These are phyloP conservation scores for Ascochyta lentis DNA, from an alignment of 2,329 filamentous ascomycete genomes.

Conservation along the genomic window DNA sequence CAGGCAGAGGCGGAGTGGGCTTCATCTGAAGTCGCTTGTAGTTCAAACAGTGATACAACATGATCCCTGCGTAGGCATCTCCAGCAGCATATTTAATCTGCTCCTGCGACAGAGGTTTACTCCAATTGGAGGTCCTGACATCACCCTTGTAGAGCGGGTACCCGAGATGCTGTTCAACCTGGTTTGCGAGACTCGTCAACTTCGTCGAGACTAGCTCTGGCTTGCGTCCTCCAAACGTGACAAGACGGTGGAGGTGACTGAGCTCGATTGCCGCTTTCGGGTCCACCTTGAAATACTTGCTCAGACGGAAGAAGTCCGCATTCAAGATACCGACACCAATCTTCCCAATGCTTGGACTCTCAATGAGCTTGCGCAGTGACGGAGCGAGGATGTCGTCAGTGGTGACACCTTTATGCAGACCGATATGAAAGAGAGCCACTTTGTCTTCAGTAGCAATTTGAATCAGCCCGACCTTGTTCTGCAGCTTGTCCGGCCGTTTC, in stretches of 20 bases:
- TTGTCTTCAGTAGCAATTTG: conserved; percentile 80
- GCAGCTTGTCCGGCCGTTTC: conserved; percentile 56
- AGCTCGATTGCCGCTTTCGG: conserved; percentile 77
- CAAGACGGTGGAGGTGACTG: conserved; percentile 79
- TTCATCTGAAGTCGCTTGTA: conserved; percentile 62
- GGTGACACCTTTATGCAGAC: conserved; percentile 57
- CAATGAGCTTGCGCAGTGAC: conserved; percentile 73
- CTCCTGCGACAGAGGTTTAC: conserved; percentile 62
- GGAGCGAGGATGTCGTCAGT: conserved; percentile 69
- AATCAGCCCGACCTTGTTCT: conserved; percentile 78
- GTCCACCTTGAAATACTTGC: conserved; percentile 69
- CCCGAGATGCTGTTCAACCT: conserved; percentile 73
- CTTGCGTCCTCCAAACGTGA: conserved; percentile 68
- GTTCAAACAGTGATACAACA: conserved; percentile 77
- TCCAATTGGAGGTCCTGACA: conserved; percentile 80
- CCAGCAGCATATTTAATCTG: conserved; percentile 80
- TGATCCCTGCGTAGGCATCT: conserved; percentile 83
- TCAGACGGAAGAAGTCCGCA: conserved; percentile 69
- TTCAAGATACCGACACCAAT: conserved; percentile 74
- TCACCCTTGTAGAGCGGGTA: conserved; percentile 81
- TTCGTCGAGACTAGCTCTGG: conserved; percentile 47
- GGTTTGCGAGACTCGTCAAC: conserved; percentile 69
- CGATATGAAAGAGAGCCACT: conserved; percentile 83
- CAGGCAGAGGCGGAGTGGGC: conserved; percentile 31
- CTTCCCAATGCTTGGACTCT: conserved; percentile 73